These are phyloP conservation scores for Fraxinus paxiana DNA, from an alignment of 305 asterid genomes.

Conservation along the genomic window DNA sequence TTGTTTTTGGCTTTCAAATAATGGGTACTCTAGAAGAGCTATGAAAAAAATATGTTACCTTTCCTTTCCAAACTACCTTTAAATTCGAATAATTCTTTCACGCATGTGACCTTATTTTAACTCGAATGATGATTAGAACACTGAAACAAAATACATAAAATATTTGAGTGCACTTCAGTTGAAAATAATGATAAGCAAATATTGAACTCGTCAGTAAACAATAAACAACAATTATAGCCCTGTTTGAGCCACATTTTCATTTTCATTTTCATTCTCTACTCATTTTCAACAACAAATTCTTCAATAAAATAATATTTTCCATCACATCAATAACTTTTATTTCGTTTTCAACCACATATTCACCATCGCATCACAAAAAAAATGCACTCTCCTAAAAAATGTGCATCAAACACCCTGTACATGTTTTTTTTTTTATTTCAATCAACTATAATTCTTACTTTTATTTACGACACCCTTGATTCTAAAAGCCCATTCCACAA, in stretches of 20 bases:
- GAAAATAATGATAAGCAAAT: background rate
- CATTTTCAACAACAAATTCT: too few species aligned
- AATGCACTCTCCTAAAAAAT: too few species aligned
- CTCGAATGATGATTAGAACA: background rate
- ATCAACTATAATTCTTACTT: background rate
- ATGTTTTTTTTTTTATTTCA: background rate
- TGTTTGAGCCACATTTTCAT: too few species aligned
- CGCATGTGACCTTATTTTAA: background rate
- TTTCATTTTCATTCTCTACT: too few species aligned
- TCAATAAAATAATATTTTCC: too few species aligned
- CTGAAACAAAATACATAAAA: background rate
- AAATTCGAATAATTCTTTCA: conserved; percentile 8
- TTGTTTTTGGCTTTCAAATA: conserved; percentile 29
- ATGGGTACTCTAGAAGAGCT: background rate
- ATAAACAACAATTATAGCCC: background rate
- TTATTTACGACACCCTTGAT: background rate
- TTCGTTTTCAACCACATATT: too few species aligned
- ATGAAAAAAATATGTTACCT: background rate
- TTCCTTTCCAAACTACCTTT: conserved; percentile 15
- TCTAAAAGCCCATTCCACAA: conserved; percentile 2
- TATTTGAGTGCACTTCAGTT: background rate
- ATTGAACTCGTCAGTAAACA: background rate
- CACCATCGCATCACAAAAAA: too few species aligned
- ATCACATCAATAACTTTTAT: too few species aligned
- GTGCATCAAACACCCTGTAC: too few species aligned